Percentiles rank a stretch among this genome's conserved stretches.
Evolutionary conservation across 768 basidiomycete species (phyloP).

Genomic region (Agrocybe praecox): DNA sequence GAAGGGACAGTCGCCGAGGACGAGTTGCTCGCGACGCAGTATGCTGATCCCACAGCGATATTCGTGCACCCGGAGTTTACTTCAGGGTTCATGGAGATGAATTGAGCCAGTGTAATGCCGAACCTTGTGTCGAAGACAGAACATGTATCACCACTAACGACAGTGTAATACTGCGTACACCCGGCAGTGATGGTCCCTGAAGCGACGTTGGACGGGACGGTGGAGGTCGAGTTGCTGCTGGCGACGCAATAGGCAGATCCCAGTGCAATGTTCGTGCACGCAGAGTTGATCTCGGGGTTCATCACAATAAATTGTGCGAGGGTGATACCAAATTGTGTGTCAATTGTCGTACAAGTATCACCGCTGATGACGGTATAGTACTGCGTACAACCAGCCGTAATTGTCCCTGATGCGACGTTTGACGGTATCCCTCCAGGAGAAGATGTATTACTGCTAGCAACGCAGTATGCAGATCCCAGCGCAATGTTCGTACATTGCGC

Average conservation of each 20-base stretch:
- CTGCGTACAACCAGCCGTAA: slow-evolving; percentile 8
- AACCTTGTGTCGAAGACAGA: slow-evolving; percentile 11
- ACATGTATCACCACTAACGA: slow-evolving; percentile 17
- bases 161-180: slow-evolving; percentile 18
- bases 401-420: slow-evolving; percentile 16
- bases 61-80: slow-evolving; percentile 19
- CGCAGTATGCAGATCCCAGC: neutral
- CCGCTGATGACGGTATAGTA: slow-evolving; percentile 7
- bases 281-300: slow-evolving; percentile 9
- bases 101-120: slow-evolving; percentile 12
- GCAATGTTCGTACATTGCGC: slow-evolving; percentile 18
- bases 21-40: slow-evolving; percentile 5
- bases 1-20: neutral
- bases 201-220: slow-evolving; percentile 19
- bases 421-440: slow-evolving; percentile 9
- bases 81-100: slow-evolving; percentile 23
- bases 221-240: slow-evolving; percentile 6
- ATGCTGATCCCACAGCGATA: slow-evolving; percentile 10
- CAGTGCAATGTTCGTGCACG: slow-evolving; percentile 15
- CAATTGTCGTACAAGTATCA: slow-evolving; percentile 2
- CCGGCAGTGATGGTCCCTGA: slow-evolving; percentile 13
- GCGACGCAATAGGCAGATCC: slow-evolving; percentile 17
- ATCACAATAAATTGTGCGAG: neutral
- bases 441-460: slow-evolving; percentile 21
- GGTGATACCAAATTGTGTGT: slow-evolving; percentile 1